Base-by-base conservation (phyloP, 371 early-diverging fungal genomes). In the Mortierella sp. region DNA sequence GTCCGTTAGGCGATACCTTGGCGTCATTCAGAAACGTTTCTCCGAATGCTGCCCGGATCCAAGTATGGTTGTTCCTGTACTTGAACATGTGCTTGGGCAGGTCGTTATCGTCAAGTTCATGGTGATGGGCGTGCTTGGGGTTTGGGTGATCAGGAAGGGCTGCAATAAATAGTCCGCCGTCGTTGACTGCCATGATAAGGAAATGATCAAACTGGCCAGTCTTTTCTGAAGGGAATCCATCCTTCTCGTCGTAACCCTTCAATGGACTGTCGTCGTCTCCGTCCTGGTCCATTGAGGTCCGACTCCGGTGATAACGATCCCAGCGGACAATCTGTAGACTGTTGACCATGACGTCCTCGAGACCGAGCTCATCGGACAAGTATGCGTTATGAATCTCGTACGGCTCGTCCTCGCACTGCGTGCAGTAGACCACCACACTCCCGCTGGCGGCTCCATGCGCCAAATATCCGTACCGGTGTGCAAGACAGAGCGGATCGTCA, bases 381-480 rank as follows among this genome's bases (percentile, higher is more conserved):
- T 0, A 84, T 84, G 52, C 90, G 87, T 90, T 88, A 88, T 50
- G 89, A 84, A 84, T 91, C 89, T 60, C 80, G 34, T 9, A 80
- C 79, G 60, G 89, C 73, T 44, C 55, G 0, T 73, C 77, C 7
- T 72, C 71, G 16, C 89, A 82, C 79, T 90, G 88, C 65, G 90
- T 91, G 63, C 93, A 93, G 60, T 90, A 91, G 24, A 91, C 84
- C 48, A 89, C 88, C 31, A 92, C 84, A 52, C 85, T 88, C 9
- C 92, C 91, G 55, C 90, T 89, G 7, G 88, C 45, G 3, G 91
- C 89, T 57, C 93, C 93, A 47, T 91, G 88, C 10, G 89, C 92
- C 82, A 93, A 89, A 73, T 91, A 93, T 11, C 93, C 93, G 57
- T 90, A 92, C 47, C 88, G 89, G 57, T 90, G 89, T 9, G 90